Percentiles rank a stretch among this genome's conserved stretches.
phyloP scores from a whole-genome alignment of 2,329 filamentous ascomycete genomes.

The Pseudocercospora pini-densiflorae region DNA sequence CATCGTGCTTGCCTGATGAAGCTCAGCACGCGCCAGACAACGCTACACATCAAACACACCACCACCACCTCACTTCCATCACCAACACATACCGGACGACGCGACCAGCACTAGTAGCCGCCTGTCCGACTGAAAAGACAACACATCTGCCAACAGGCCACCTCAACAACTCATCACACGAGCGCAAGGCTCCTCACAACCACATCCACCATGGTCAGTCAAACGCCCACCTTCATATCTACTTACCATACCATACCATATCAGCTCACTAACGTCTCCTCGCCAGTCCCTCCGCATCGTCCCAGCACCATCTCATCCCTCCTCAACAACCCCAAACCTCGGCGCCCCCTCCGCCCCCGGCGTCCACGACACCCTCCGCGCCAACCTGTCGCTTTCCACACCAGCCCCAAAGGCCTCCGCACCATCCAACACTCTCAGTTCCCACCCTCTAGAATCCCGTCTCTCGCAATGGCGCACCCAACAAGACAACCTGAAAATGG shows the following conservation, averaged over 20 bases:
- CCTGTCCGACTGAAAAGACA: background rate
- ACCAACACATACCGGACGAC: background rate
- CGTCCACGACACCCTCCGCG: slow-evolving; percentile 89
- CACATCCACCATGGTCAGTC: slow-evolving; percentile 9
- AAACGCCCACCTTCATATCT: background rate
- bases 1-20: slow-evolving; percentile 28
- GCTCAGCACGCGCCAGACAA: slow-evolving; percentile 18
- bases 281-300: slow-evolving; percentile 74
- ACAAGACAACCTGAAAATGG: slow-evolving; percentile 86
- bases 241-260: background rate
- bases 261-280: background rate
- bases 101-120: background rate
- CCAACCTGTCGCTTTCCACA: slow-evolving; percentile 68
- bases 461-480: slow-evolving; percentile 89
- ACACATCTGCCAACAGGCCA: background rate
- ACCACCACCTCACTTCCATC: slow-evolving; percentile 12
- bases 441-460: slow-evolving; percentile 90
- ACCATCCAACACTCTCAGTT: slow-evolving; percentile 57
- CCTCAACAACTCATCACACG: background rate
- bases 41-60: slow-evolving; percentile 16
- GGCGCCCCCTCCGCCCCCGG: slow-evolving; percentile 89
- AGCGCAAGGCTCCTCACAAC: background rate
- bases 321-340: slow-evolving; percentile 54
- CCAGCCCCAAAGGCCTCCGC: slow-evolving; percentile 55
- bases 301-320: slow-evolving; percentile 68